Percentiles rank a stretch among this genome's conserved stretches.
Evolutionary conservation across 192 early-diverging fungal genomes (phyloP).

Genomic region (Piromyces finnis): DNA sequence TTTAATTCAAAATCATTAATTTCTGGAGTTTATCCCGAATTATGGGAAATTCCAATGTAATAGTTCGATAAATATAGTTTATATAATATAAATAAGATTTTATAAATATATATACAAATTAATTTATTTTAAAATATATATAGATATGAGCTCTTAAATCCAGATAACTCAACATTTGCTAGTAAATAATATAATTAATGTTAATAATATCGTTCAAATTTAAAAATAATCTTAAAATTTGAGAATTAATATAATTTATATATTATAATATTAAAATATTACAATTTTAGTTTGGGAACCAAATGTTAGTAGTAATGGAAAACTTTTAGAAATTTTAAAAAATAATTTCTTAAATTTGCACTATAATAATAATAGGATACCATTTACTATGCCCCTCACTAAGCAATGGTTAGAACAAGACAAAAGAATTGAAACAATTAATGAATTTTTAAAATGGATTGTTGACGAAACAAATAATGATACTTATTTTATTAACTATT

Average conservation of each 20-base stretch:
- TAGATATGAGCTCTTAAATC: neutral
- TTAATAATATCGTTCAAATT: no score
- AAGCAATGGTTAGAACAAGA: neutral
- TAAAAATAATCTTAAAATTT: no score
- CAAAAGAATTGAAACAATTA: neutral
- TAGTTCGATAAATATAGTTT: no score
- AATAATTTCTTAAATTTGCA: neutral
- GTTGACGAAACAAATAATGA: neutral
- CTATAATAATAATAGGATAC: neutral
- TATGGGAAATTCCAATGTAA: neutral
- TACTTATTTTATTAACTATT: neutral
- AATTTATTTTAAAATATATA: neutral
- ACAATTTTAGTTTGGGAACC: neutral
- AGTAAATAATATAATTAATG: neutral
- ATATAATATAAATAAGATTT: no score
- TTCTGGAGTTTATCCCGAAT: neutral
- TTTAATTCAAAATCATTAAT: neutral
- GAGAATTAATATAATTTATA: no score
- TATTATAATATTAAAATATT: no score
- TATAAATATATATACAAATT: no score
- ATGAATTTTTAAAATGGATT: neutral
- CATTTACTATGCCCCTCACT: neutral
- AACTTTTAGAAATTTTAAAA: neutral
- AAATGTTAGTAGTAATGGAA: neutral
- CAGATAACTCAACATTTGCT: neutral